phyloP scores from a whole-genome alignment of 371 early-diverging fungal species.

The Enterocytospora artemiae region DNA sequence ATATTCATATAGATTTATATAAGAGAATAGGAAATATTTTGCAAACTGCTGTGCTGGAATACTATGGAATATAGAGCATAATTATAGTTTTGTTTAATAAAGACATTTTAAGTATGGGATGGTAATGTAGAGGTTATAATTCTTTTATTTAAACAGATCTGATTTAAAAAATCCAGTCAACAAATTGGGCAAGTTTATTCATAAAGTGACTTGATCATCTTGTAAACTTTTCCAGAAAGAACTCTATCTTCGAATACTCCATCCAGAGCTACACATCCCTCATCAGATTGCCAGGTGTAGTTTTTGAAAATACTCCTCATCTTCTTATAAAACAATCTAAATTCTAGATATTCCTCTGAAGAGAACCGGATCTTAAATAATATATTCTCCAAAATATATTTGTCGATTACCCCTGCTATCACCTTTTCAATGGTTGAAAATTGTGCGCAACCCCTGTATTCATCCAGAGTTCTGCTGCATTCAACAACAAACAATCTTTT shows the following conservation, averaged over 20 bases:
- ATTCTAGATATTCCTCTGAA: conserved; percentile 28
- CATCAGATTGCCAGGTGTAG: conserved; percentile 28
- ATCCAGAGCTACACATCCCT: conserved; percentile 24
- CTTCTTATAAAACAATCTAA: conserved; percentile 14
- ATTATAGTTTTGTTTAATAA: not conserved
- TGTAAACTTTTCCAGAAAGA: conserved; percentile 4
- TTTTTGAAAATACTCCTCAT: conserved; percentile 27
- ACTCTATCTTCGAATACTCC: conserved; percentile 31
- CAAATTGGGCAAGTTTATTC: not conserved
- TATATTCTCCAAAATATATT: conserved; percentile 35
- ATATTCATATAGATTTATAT: too few relatives aligned
- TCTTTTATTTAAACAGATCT: too few relatives aligned
- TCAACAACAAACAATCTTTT: conserved; percentile 25
- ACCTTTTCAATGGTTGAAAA: conserved; percentile 4
- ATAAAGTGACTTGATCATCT: conserved; percentile 10
- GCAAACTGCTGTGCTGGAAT: too few relatives aligned
- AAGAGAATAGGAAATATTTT: too few relatives aligned
- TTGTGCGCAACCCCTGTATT: conserved; percentile 25
- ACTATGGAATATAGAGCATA: not conserved
- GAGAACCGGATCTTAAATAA: conserved; percentile 22
- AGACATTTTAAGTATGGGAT: not conserved
- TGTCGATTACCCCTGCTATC: conserved; percentile 25
- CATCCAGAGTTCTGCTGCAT: conserved; percentile 14
- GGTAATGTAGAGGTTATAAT: not conserved
- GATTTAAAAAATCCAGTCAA: too few relatives aligned